Conservation (phyloP, 2,329 filamentous ascomycete genomes). For the Penicillium brevicompactum region DNA sequence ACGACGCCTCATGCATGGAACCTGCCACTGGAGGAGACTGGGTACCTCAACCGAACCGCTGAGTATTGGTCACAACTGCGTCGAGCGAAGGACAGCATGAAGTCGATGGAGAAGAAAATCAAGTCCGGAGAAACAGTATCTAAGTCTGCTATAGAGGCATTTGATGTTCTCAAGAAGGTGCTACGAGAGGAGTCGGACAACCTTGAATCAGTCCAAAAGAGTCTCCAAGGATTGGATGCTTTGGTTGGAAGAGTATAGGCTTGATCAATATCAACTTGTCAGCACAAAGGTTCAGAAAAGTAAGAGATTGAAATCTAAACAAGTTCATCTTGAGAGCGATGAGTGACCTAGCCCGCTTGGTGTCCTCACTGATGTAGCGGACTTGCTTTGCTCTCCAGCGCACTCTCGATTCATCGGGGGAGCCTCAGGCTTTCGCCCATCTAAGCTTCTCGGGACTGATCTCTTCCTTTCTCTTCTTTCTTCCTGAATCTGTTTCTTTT, state of each 20-base stretch:
- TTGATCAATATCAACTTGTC: not conserved
- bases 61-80: conserved; percentile 24
- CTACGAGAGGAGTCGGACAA: conserved; percentile 3
- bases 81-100: conserved; percentile 1
- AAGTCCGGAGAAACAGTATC: not conserved
- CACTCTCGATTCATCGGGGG: too few relatives aligned
- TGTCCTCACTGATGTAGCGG: too few relatives aligned
- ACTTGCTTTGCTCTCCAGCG: too few relatives aligned
- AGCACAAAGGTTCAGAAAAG: not conserved
- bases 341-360: too few relatives aligned
- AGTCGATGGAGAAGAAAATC: conserved; percentile 1
- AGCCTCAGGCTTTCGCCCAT: too few relatives aligned
- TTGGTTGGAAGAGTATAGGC: not conserved
- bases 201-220: not conserved
- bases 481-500: too few relatives aligned
- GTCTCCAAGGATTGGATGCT: conserved; percentile 2
- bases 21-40: conserved; percentile 25
- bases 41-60: conserved; percentile 17
- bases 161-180: not conserved
- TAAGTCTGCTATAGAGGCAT: not conserved
- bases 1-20: conserved; percentile 23
- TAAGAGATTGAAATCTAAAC: not conserved
- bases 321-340: too few relatives aligned
- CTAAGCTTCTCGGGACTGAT: too few relatives aligned
- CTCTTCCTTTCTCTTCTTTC: too few relatives aligned